Evolutionary conservation across 768 basidiomycete genomes (phyloP), one percentile per base, ranked within the genome.

Genomic region (Tulasnella sp.): DNA sequence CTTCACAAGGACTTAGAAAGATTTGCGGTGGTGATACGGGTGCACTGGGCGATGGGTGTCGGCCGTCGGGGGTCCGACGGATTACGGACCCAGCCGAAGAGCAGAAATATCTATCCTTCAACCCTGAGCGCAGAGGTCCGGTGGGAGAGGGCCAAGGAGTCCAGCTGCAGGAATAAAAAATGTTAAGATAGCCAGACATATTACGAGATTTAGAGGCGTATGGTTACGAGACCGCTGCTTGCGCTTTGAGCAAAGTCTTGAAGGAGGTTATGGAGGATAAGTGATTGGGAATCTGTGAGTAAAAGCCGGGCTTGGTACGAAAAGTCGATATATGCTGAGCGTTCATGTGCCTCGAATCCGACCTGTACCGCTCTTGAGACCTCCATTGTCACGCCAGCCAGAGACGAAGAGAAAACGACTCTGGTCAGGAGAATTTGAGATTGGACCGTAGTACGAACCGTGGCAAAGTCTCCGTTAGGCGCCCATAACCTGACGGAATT

Each of bases 91-190:
- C n/a, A n/a, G n/a, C n/a, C n/a, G n/a, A n/a, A n/a, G n/a, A n/a
- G n/a, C n/a, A n/a, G n/a, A n/a, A n/a, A n/a, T n/a, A n/a, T n/a
- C n/a, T n/a, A n/a, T n/a, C n/a, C n/a, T n/a, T n/a, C 94, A 97
- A 80, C 92, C n/a, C n/a, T n/a, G 83, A 3, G 92, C 92, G 80
- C 90, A 91, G 36, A n/a, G n/a, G n/a, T n/a, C 98, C 83, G 82
- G 96, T 92, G 36, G 82, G 73, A 98, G 83, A 4, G 96, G 96
- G 78, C 91, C 85, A 83, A 92, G 98, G 12, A 87, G 79, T 6
- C 83, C 85, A 29, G 91, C 88, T 77, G 97, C 85, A 15, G 84
- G 80, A 38, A 87, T 80, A 0, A 94, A 93, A 64, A 91, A 86
- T 14, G 88, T 85, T 14, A n/a, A n/a, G n/a, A n/a, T n/a, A n/a